Conservation (phyloP, 495 filamentous ascomycete species). For the Penicillium robsamsonii region DNA sequence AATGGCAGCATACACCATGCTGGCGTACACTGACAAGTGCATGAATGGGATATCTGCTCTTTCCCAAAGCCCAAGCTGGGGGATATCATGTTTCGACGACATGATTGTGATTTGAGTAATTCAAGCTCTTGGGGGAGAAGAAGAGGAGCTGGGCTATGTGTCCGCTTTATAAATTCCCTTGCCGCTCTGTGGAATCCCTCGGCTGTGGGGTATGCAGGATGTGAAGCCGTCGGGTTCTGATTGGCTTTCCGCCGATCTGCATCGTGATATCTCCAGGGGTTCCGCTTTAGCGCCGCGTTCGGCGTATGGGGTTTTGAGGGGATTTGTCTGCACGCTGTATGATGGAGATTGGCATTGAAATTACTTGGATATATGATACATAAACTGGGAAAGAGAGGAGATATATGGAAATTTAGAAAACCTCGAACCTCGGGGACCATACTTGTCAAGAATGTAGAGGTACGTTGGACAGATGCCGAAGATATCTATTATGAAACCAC, state of each 20-base stretch:
- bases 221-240: not conserved
- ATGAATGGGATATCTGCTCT: slow-evolving; percentile 28
- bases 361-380: not conserved
- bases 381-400: not conserved
- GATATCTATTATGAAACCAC: too few species aligned
- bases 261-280: not conserved
- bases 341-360: not conserved
- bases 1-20: slow-evolving; percentile 30
- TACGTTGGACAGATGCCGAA: too few species aligned
- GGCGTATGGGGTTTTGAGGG: not conserved
- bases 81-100: slow-evolving; percentile 9
- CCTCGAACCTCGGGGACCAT: too few species aligned
- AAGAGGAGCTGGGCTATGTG: too few species aligned
- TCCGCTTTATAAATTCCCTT: not conserved
- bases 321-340: not conserved
- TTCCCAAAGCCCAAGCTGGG: slow-evolving; percentile 40
- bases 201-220: not conserved
- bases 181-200: slow-evolving; percentile 1
- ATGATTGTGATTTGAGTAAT: slow-evolving; percentile 9
- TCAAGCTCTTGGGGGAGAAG: not conserved
- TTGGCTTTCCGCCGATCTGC: not conserved
- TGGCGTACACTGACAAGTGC: slow-evolving; percentile 20
- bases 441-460: too few species aligned
- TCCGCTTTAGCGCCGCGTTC: not conserved
- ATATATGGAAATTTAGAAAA: too few species aligned